Percentiles rank a stretch among this genome's conserved stretches.
Conservation (phyloP, 2,329 filamentous ascomycete species). For the Aureobasidium zeae region DNA sequence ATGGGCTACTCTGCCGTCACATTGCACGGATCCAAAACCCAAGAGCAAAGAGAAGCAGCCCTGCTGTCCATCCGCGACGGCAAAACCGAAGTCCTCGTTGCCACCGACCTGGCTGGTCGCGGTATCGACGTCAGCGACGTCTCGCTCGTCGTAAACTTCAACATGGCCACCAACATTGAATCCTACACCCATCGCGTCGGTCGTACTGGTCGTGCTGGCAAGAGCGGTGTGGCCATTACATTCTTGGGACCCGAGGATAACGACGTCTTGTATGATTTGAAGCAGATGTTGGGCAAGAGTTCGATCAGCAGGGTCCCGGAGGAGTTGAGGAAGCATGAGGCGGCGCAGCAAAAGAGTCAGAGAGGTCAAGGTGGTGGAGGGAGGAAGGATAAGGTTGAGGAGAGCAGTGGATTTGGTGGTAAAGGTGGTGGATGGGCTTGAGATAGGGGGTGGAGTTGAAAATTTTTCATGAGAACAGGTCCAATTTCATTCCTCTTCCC, state of each 20-base stretch:
- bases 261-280: constrained; percentile 83
- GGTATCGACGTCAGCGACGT: constrained; percentile 98
- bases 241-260: constrained; percentile 86
- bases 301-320: constrained; percentile 82
- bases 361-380: constrained; percentile 40
- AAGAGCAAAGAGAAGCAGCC: constrained; percentile 93
- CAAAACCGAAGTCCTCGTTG: constrained; percentile 77
- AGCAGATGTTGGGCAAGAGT: constrained; percentile 91
- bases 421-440: constrained; percentile 27
- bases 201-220: constrained; percentile 92
- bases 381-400: constrained; percentile 28
- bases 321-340: constrained; percentile 79
- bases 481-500: too few relatives aligned
- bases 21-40: constrained; percentile 89
- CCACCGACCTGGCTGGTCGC: constrained; percentile 88
- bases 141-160: constrained; percentile 93
- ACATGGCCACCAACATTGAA: constrained; percentile 91
- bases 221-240: constrained; percentile 91
- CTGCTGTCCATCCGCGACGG: constrained; percentile 75
- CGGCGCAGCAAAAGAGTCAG: constrained; percentile 73
- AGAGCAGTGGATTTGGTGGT: constrained; percentile 28
- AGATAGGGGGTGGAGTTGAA: background rate
- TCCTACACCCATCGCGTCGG: constrained; percentile 94
- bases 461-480: too few relatives aligned
- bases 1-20: constrained; percentile 89